Conservation (phyloP, 257 asterid species). For the Salvia hispanica region DNA sequence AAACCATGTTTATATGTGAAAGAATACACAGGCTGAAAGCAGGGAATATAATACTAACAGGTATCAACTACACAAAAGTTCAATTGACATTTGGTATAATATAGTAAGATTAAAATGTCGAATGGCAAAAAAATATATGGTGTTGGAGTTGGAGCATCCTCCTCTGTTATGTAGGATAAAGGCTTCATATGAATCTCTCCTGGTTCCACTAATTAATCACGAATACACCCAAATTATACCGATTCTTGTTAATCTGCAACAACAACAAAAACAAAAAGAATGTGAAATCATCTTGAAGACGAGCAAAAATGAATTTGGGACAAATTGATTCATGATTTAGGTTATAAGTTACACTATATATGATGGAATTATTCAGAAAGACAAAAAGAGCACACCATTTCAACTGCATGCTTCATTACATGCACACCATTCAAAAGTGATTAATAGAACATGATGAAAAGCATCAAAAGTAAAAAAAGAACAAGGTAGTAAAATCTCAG, state of each 20-base stretch:
- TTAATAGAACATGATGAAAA: neutral
- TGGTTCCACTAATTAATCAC: conserved; percentile 17
- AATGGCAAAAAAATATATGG: conserved; percentile 17
- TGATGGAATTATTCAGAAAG: neutral
- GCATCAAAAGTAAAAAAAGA: no score
- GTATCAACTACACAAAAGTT: conserved; percentile 17
- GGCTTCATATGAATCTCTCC: conserved; percentile 19
- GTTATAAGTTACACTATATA: neutral
- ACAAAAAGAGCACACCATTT: neutral
- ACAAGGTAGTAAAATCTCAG: no score
- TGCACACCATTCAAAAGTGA: neutral
- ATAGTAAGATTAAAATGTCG: conserved; percentile 4
- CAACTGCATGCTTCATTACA: conserved; percentile 1
- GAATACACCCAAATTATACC: conserved; percentile 4
- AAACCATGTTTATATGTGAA: conserved; percentile 2
- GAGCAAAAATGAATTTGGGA: neutral
- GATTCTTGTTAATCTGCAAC: conserved; percentile 33
- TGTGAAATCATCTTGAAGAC: neutral
- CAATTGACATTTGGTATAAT: neutral
- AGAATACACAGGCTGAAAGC: conserved; percentile 12
- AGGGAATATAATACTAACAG: conserved; percentile 11
- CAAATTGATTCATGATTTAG: neutral
- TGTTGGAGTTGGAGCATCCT: neutral
- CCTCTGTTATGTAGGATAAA: conserved; percentile 2
- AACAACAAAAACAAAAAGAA: conserved; percentile 5